phyloP scores from a whole-genome alignment of 148 eudicot species.

The Amaranthus hypochondriacus region DNA sequence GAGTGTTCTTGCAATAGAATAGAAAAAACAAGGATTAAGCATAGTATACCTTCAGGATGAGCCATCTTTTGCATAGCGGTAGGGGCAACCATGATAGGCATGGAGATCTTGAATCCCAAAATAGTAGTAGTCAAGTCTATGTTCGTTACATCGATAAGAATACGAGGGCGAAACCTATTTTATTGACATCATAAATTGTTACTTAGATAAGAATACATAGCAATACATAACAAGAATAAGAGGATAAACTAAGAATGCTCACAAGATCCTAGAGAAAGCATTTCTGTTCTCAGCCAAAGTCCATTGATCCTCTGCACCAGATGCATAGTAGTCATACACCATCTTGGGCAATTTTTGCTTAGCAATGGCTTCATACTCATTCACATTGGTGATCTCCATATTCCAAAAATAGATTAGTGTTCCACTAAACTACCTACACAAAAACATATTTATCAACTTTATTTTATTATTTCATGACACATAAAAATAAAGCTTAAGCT shows the following conservation, averaged over 20 bases:
- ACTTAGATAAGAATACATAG: not conserved
- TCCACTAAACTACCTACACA: constrained; percentile 14
- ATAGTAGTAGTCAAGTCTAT: constrained; percentile 79
- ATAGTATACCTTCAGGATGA: constrained; percentile 73
- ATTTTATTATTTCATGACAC: not conserved
- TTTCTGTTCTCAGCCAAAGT: constrained; percentile 86
- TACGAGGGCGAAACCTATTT: constrained; percentile 87
- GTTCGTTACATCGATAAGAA: constrained; percentile 89
- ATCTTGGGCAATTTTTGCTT: constrained; percentile 93
- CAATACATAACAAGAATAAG: not conserved
- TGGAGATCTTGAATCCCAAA: constrained; percentile 82
- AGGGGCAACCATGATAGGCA: constrained; percentile 99
- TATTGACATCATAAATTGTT: not conserved
- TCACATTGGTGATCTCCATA: constrained; percentile 85
- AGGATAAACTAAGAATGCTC: constrained; percentile 13
- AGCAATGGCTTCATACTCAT: constrained; percentile 87
- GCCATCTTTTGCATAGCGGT: constrained; percentile 97
- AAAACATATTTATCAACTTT: not conserved
- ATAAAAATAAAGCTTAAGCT: not conserved
- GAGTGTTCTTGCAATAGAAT: no score
- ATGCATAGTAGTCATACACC: constrained; percentile 94
- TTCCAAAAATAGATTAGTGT: not conserved
- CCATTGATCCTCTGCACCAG: constrained; percentile 99
- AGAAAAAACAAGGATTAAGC: not conserved
- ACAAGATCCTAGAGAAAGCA: constrained; percentile 94